Conservation (phyloP, 1,284 basidiomycete species). For the Microbotryum intermedium region DNA sequence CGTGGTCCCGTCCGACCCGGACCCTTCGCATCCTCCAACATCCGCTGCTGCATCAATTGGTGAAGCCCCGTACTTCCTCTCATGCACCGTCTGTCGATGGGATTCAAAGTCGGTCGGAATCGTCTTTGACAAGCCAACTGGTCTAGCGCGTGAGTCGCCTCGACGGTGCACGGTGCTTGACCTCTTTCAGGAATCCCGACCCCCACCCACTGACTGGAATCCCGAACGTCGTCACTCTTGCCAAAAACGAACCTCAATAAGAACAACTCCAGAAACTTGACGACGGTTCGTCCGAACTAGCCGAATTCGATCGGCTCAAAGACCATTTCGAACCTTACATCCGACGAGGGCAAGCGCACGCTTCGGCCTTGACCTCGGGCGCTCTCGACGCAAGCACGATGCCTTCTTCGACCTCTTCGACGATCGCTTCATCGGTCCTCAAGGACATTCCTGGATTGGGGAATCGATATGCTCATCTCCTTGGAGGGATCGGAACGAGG, state of each 20-base stretch:
- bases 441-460: slow-evolving; percentile 19
- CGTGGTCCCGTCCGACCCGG: slow-evolving; percentile 74
- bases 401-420: slow-evolving; percentile 17
- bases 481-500: neutral
- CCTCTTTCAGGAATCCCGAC: neutral
- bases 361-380: neutral
- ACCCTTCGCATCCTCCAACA: slow-evolving; percentile 45
- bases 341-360: slow-evolving; percentile 37
- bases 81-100: slow-evolving; percentile 90
- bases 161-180: neutral
- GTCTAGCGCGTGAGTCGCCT: slow-evolving; percentile 50
- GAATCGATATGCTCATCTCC: slow-evolving; percentile 5
- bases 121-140: slow-evolving; percentile 91
- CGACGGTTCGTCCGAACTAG: slow-evolving; percentile 68
- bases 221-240: neutral
- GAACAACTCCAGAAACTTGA: slow-evolving; percentile 81
- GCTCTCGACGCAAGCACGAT: neutral
- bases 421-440: slow-evolving; percentile 51
- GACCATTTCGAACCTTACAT: slow-evolving; percentile 85
- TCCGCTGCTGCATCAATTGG: slow-evolving; percentile 46
- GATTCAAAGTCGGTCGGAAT: slow-evolving; percentile 83
- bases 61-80: slow-evolving; percentile 79
- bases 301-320: slow-evolving; percentile 84
- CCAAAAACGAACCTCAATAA: slow-evolving; percentile 43
- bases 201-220: neutral